Conservation (phyloP, 768 basidiomycete species). For the Tricholomella constricta region DNA sequence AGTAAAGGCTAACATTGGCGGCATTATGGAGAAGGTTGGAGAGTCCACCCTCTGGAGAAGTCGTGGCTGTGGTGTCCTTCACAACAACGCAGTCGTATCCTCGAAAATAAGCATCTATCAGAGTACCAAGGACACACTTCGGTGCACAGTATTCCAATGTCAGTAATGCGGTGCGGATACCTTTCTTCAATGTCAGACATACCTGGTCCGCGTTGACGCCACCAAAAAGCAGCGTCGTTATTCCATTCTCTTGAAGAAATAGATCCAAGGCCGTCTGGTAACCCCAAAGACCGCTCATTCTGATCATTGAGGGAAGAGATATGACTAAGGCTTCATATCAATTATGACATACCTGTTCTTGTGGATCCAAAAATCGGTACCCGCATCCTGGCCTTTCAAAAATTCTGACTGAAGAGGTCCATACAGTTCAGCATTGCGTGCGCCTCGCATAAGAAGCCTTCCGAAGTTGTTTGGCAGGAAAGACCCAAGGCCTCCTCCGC, state of each 20-base stretch:
- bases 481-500: slow-evolving; percentile 54
- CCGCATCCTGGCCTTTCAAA: slow-evolving; percentile 48
- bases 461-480: slow-evolving; percentile 56
- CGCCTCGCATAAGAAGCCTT: slow-evolving; percentile 57
- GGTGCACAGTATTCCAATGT: not conserved
- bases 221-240: slow-evolving; percentile 61
- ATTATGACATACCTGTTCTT: slow-evolving; percentile 55
- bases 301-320: slow-evolving; percentile 19
- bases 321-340: not conserved
- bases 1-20: slow-evolving; percentile 43
- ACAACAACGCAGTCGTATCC: slow-evolving; percentile 67
- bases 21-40: slow-evolving; percentile 62
- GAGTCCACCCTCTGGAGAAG: slow-evolving; percentile 56
- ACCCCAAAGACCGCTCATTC: slow-evolving; percentile 70
- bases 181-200: not conserved
- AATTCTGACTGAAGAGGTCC: slow-evolving; percentile 61
- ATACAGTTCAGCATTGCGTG: slow-evolving; percentile 61
- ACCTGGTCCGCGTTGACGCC: slow-evolving; percentile 74
- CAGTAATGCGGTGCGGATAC: not conserved
- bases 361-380: slow-evolving; percentile 72
- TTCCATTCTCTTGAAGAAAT: slow-evolving; percentile 62
- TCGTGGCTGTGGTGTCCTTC: slow-evolving; percentile 62
- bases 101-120: slow-evolving; percentile 62
- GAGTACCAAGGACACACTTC: slow-evolving; percentile 66
- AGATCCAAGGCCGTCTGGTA: slow-evolving; percentile 63